Evolutionary conservation across 2,329 filamentous ascomycete genomes (phyloP), one percentile per base, ranked within the genome.

Genomic region (Arachnomyces sp.): DNA sequence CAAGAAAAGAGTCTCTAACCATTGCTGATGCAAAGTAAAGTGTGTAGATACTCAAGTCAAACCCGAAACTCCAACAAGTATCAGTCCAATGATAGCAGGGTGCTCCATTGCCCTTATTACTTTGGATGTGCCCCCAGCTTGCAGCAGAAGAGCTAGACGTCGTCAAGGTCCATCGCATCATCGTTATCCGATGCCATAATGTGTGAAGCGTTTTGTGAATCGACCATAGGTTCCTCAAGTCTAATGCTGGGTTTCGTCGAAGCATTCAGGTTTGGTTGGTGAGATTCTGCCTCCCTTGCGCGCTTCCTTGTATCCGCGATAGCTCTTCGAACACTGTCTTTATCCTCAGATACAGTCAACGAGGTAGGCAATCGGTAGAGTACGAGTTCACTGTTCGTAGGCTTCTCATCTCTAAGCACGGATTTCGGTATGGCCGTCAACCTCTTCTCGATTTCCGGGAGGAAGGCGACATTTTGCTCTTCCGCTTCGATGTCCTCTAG

Each of bases 371-470:
- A 79, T 46, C 73, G 76, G 64, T 96, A 96, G 29, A 96, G 75
- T 12, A 98, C 83, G 46, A 96, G 54, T 56, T 77, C 70, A 59
- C 75, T 92, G 68, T 77, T 63, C 57, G 56, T 75, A 70, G 56
- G 75, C 32, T 64, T 61, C 8, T 63, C 58, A 31, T 63, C 59
- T n/a, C 59, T 68, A 4, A 89, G 72, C 33, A 94, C 58, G 13
- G 80, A 74, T 32, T 70, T 79, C 38, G 88, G 85, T 45, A 82
- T 81, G 43, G 75, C 72, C 46, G 73, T 73, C 38, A 96, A 72
- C 57, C 85, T 82, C 63, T 84, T 86, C 58, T 90, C 82, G 40
- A 96, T 84, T 57, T 93, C 85, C 0, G 87, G 81, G 1, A 94
- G 73, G 67, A 95, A 88, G 56, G 89, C 72, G 34, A 93, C 74